These are phyloP conservation scores for Umbelopsis sp. DNA, from an alignment of 371 early-diverging fungal species.

Conservation along the genomic window DNA sequence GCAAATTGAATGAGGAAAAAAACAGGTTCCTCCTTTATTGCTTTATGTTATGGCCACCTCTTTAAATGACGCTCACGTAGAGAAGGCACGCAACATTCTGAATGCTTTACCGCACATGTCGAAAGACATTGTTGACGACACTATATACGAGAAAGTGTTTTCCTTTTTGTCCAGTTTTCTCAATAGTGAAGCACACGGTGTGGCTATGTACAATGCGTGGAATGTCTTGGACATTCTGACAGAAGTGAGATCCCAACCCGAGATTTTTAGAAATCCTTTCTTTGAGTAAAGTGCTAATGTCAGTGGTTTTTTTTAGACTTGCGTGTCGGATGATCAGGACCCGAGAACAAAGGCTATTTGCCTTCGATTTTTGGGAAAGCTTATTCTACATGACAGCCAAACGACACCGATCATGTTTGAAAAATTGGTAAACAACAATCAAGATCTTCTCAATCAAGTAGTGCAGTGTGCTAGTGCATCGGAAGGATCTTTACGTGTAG, in stretches of 20 bases:
- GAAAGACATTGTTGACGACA: conserved; percentile 48
- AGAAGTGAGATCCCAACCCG: conserved; percentile 22
- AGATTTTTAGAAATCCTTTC: no score
- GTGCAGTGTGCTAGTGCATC: conserved; percentile 26
- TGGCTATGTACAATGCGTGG: conserved; percentile 23
- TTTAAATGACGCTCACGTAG: conserved; percentile 10
- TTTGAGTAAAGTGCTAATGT: no score
- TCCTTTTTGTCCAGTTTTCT: conserved; percentile 32
- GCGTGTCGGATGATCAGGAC: conserved; percentile 38
- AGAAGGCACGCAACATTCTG: conserved; percentile 34
- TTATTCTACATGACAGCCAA: conserved; percentile 23
- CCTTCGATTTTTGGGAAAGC: conserved; percentile 41
- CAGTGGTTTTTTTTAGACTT: conserved; percentile 19
- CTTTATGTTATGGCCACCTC: no score
- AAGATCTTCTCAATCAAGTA: conserved; percentile 23
- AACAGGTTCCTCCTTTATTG: no score
- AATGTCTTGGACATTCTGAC: conserved; percentile 27
- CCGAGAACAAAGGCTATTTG: conserved; percentile 42
- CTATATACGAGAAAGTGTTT: conserved; percentile 50
- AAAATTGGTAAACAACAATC: conserved; percentile 16
- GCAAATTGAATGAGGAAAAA: no score
- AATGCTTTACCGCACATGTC: conserved; percentile 46
- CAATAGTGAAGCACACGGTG: conserved; percentile 12
- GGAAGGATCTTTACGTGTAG: conserved; percentile 40
- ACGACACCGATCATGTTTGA: conserved; percentile 21